Evolutionary conservation across 1,139 yeast species (phyloP), one percentile per base, ranked within the genome.

Genomic region (Pichia sp.): DNA sequence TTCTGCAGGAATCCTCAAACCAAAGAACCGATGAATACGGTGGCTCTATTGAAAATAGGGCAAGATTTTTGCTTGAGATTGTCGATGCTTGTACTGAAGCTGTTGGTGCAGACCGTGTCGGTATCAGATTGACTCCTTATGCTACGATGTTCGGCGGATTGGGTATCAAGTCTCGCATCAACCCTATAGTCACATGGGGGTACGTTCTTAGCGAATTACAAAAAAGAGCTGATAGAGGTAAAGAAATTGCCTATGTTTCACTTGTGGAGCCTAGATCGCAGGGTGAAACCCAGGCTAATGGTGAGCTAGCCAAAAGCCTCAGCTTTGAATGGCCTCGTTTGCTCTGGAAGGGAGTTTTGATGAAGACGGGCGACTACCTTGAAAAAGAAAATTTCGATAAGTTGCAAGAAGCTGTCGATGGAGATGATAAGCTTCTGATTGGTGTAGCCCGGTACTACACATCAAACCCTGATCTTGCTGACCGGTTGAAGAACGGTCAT

Each of bases 121-220:
- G 78, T 28, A 66, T 83, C 51, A 74, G 90, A 66, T 60, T 85
- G 12, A 80, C 88, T 9, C 91, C 91, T 42, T 82, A 77, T 72
- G 72, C 75, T 22, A 60, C 58, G 3, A 69, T 71, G 63, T 74
- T 71, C 60, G 76, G 73, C 31, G 69, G 72, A 62, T 60, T 46
- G 37, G 69, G 66, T 21, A 70, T 59, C 23, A 63, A 71, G 13
- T 69, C 68, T 37, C 65, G 60, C 18, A 65, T 68, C 22, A 70
- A 70, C 46, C 75, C 78, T 9, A 63, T 70, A 36, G 71, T 69
- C n/a, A 65, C 66, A 3, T 70, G 67, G 51, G 68, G 70, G n/a
- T 74, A 75, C 57, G 54, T 75, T 22, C 58, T 72, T 12, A 54
- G 62, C 46, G 70, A 74, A 56, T 62, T 75, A 19, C 73, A 74